phyloP scores from a whole-genome alignment of 495 filamentous ascomycete species.

The Trichoderma virens region DNA sequence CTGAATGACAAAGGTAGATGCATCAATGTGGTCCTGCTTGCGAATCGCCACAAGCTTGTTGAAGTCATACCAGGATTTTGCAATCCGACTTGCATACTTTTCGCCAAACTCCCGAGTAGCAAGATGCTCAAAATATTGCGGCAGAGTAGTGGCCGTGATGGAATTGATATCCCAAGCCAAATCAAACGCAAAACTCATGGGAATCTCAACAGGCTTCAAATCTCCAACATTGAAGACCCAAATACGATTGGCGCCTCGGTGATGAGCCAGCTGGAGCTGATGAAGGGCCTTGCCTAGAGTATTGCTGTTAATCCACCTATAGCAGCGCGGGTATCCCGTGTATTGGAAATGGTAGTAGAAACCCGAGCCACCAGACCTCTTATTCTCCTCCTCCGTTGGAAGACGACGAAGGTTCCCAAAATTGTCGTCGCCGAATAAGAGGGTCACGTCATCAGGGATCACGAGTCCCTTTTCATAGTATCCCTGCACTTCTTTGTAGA shows the following conservation, averaged over 20 bases:
- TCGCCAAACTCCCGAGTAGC: slow-evolving; percentile 54
- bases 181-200: slow-evolving; percentile 60
- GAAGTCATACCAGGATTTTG: slow-evolving; percentile 51
- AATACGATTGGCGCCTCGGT: slow-evolving; percentile 55
- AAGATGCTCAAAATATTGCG: slow-evolving; percentile 45
- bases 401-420: slow-evolving; percentile 62
- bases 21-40: slow-evolving; percentile 63
- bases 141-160: slow-evolving; percentile 48
- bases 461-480: slow-evolving; percentile 58
- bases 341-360: slow-evolving; percentile 75
- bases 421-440: slow-evolving; percentile 73
- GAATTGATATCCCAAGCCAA: slow-evolving; percentile 53
- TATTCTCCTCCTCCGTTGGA: slow-evolving; percentile 52
- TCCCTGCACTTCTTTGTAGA: slow-evolving; percentile 64
- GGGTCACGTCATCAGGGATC: slow-evolving; percentile 64
- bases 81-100: slow-evolving; percentile 40
- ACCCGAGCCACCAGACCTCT: slow-evolving; percentile 58
- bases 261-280: slow-evolving; percentile 55
- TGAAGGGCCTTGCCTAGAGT: slow-evolving; percentile 57
- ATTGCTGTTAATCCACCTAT: slow-evolving; percentile 69
- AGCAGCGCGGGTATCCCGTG: slow-evolving; percentile 54
- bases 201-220: slow-evolving; percentile 60
- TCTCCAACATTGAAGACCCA: slow-evolving; percentile 77
- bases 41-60: slow-evolving; percentile 54
- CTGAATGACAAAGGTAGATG: slow-evolving; percentile 53